Evolutionary conservation across 495 filamentous ascomycete species (phyloP).

Genomic region (Tuber umbilicatum): DNA sequence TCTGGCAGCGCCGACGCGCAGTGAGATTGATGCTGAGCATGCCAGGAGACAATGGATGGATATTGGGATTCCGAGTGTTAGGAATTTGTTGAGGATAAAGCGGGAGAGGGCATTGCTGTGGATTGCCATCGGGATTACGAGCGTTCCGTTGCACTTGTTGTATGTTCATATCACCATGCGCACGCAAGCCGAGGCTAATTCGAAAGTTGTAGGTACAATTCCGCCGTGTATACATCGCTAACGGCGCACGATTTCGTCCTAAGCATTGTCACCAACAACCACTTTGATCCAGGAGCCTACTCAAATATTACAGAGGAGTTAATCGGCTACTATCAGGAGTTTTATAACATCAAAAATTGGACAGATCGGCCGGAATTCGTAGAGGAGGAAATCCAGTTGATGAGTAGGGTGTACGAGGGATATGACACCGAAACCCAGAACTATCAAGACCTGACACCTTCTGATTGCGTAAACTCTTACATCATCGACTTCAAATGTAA

Average conservation of each 20-base stretch:
- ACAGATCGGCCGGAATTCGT: not conserved
- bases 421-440: not conserved
- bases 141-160: conserved; percentile 10
- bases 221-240: conserved; percentile 34
- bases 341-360: not conserved
- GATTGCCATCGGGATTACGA: conserved; percentile 8
- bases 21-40: too few relatives aligned
- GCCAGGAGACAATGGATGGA: too few relatives aligned
- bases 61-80: too few relatives aligned
- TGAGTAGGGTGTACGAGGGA: not conserved
- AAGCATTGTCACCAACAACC: not conserved
- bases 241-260: not conserved
- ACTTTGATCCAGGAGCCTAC: not conserved
- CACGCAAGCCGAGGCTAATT: not conserved
- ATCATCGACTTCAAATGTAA: too few relatives aligned
- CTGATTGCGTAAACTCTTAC: too few relatives aligned
- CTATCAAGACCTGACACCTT: too few relatives aligned
- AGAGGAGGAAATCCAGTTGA: not conserved
- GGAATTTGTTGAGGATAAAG: conserved; percentile 8
- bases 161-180: not conserved
- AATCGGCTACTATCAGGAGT: not conserved
- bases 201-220: conserved; percentile 30
- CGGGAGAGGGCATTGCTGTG: not conserved
- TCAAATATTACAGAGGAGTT: conserved; percentile 2
- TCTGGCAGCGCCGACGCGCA: too few relatives aligned